Percentiles rank a stretch among this genome's conserved stretches.
phyloP scores from a whole-genome alignment of 1,284 basidiomycete species.

The Earliella scabrosa region DNA sequence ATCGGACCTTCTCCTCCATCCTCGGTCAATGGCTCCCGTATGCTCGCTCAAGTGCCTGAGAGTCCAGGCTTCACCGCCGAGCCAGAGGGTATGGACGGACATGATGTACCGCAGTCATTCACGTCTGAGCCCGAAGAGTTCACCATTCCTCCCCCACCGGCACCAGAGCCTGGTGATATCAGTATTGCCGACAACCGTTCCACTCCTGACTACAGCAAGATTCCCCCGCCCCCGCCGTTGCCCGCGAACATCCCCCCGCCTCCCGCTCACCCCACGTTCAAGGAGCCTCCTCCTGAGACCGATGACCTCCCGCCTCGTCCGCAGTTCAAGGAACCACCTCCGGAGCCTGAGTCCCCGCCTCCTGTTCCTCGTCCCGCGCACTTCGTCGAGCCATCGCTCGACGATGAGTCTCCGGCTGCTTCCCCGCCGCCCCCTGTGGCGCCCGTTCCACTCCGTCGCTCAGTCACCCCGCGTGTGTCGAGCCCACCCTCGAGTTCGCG shows the following conservation, averaged over 20 bases:
- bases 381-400: conserved; percentile 35
- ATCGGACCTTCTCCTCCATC: conserved; percentile 8
- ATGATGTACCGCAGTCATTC: conserved; percentile 5
- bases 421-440: conserved; percentile 43
- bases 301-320: conserved; percentile 51
- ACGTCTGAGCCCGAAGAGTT: conserved; percentile 22
- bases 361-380: conserved; percentile 28
- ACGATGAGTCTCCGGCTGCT: conserved; percentile 32
- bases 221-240: conserved; percentile 44
- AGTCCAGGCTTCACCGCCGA: conserved; percentile 16
- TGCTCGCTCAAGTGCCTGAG: conserved; percentile 17
- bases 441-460: conserved; percentile 41
- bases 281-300: conserved; percentile 43
- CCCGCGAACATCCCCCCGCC: conserved; percentile 33
- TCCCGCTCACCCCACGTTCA: conserved; percentile 39
- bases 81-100: conserved; percentile 6
- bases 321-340: conserved; percentile 52
- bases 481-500: conserved; percentile 39
- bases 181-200: conserved; percentile 16
- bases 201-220: conserved; percentile 20
- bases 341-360: conserved; percentile 36
- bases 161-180: conserved; percentile 23
- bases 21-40: not conserved
- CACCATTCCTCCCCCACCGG: conserved; percentile 24
- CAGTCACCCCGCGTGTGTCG: conserved; percentile 35